Evolutionary conservation across 768 basidiomycete genomes (phyloP).

Genomic region (Pisolithus marmoratus): DNA sequence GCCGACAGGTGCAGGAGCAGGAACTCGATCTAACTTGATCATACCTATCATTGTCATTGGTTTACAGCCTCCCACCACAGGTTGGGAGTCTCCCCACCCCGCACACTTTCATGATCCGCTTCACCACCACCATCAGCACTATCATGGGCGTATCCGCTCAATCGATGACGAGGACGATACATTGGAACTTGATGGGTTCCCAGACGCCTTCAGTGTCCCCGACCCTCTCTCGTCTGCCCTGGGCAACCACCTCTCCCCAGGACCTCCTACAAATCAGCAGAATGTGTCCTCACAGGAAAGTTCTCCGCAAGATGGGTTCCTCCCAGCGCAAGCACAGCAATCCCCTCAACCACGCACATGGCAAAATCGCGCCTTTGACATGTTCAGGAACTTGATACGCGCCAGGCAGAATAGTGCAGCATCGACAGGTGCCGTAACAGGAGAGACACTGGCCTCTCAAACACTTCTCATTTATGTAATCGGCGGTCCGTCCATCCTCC

Average conservation of each 20-base stretch:
- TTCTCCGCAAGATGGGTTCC: neutral
- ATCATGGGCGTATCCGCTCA: conserved; percentile 8
- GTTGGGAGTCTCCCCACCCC: conserved; percentile 26
- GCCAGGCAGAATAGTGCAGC: conserved; percentile 20
- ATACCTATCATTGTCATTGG: conserved; percentile 84
- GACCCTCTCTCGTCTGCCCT: conserved; percentile 16
- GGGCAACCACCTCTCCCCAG: conserved; percentile 16
- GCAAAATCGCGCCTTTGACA: conserved; percentile 60
- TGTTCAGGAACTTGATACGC: conserved; percentile 50
- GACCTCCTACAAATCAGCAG: conserved; percentile 11
- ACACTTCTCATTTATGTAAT: conserved; percentile 92
- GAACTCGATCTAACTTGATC: conserved; percentile 41
- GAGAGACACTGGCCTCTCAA: conserved; percentile 37
- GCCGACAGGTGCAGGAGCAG: conserved; percentile 12
- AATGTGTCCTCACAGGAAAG: conserved; percentile 9
- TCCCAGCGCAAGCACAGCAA: neutral
- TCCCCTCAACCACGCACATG: conserved; percentile 38
- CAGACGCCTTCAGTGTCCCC: conserved; percentile 16
- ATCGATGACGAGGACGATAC: conserved; percentile 21
- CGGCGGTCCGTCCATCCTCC: conserved; percentile 46
- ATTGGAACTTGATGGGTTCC: conserved; percentile 21
- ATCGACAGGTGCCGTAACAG: neutral
- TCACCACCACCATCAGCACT: conserved; percentile 1
- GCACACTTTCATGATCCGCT: conserved; percentile 10
- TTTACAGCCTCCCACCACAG: conserved; percentile 64